Evolutionary conservation across 1,139 yeast genomes (phyloP), one percentile per base, ranked within the genome.

Genomic region (Taphrina confusa): DNA sequence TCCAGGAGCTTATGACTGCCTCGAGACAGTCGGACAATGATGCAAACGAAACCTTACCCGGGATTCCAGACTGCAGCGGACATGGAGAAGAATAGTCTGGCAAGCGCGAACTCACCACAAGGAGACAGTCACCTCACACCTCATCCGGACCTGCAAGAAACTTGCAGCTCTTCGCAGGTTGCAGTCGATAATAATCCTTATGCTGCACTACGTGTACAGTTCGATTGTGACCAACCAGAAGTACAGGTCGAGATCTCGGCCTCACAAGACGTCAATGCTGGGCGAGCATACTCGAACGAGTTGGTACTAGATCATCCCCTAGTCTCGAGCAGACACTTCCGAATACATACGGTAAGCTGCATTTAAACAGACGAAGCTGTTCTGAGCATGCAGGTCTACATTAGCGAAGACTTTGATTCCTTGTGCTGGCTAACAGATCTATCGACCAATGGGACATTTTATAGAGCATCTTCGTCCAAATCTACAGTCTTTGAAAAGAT

Each of bases 381-480:
- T 8, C 45, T 16, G 9, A 23, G 31, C 16, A 2, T 30, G 16
- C 31, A 47, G 52, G 42, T 47, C 3, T 25, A 31, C 22, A 47
- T 47, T 31, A 33, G 52, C 23, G 27, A 47, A 18, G 52, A 47
- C 18, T 33, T 20, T 14, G 52, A 47, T 22, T 28, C 52, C 34
- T 18, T 65, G 62, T 70, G 1, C 82, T 87, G 1, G 68, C 78
- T 45, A 83, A 83, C 70, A 86, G 86, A 1, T 77, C 81, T 0
- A 73, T 67, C 49, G 67, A 81, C 3, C 82, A 83, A 66, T 77
- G 74, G 58, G 44, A 54, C 58, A 16, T 54, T 42, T 36, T 18
- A 31, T n/a, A 37, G 49, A 25, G 22, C 14, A 23, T 20, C 22
- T 27, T 39, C 57, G 5, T 16, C 23, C 3, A 31, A 44, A 33